Base-by-base conservation (phyloP, 768 basidiomycete species). In the Scleroderma citrinum region DNA sequence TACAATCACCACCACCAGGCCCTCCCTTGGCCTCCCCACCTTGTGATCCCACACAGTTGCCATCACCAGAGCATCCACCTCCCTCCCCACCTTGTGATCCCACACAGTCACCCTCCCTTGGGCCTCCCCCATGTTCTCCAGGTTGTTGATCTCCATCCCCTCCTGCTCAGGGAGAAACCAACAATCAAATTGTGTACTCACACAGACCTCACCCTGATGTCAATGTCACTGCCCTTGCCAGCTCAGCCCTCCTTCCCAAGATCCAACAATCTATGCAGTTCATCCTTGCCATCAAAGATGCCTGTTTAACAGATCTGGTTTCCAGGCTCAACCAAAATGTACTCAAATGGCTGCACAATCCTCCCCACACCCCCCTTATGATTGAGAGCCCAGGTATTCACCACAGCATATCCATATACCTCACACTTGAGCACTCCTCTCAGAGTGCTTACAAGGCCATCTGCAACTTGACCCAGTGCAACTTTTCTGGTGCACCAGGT, bases 381-480 rank as follows among this genome's bases (percentile, higher is more conserved):
- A 51, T 44, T 12, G 54, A 55, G 17, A 38, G 43, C 17, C 46
- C 50, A 20, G 20, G 48, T 5, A 10, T 39, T 32, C 34, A 30
- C 26, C 47, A 38, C 43, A 26, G 41, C 24, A 40, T 51, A 34
- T 51, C 44, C 2, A 51, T 47, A 7, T 55, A 39, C 19, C 43
- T 55, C n/a, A 46, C 46, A 4, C 32, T 46, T 11, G 20, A 47
- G 13, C 50, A 55, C 35, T 29, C 46, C 19, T 51, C 54, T 8
- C 14, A 51, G 17, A 21, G 38, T 10, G 45, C 54, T 5, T 55
- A 55, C 35, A 23, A 51, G 5, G 17, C 23, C 5, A 31, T 55
- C 19, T 36, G 46, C 20, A 23, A 34, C 12, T 34, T 37, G 17
- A 48, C 41, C 19, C 14, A 40, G 17, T 4, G 8, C 1, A 44